Conservation (phyloP, 148 eudicot genomes). For the Cornus suecica region DNA sequence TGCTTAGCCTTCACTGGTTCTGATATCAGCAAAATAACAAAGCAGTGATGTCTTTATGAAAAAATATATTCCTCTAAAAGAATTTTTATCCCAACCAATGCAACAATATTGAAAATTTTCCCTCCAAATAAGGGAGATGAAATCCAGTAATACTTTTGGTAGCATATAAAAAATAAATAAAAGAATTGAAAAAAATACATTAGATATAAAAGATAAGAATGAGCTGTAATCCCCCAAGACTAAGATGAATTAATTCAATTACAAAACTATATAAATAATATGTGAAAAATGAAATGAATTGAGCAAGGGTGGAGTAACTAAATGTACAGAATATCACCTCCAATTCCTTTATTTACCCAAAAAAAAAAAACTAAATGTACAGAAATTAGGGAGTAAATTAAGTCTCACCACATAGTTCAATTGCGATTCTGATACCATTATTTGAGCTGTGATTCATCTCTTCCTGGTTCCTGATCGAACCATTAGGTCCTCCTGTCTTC, state of each 20-base stretch:
- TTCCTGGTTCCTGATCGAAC: constrained; percentile 63
- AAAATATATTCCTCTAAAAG: neutral
- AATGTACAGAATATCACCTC: neutral
- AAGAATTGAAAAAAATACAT: neutral
- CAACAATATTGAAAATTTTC: neutral
- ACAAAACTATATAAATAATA: neutral
- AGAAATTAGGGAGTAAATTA: neutral
- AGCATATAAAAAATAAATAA: neutral
- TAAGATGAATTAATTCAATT: neutral
- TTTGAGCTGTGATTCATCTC: constrained; percentile 65
- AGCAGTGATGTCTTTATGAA: neutral
- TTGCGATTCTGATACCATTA: constrained; percentile 61
- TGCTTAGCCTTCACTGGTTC: constrained; percentile 74
- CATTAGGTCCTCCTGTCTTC: constrained; percentile 93
- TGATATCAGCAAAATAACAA: constrained; percentile 31
- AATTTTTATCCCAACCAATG: neutral
- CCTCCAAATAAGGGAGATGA: no score
- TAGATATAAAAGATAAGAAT: no score
- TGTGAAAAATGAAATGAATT: neutral
- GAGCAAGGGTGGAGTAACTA: neutral
- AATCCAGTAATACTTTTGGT: no score
- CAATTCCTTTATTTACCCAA: no score
- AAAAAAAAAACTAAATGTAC: neutral
- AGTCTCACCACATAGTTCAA: constrained; percentile 71
- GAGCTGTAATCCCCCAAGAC: neutral